These are phyloP conservation scores for Erysiphe neolycopersici DNA, from an alignment of 2,329 filamentous ascomycete genomes.

Conservation along the genomic window DNA sequence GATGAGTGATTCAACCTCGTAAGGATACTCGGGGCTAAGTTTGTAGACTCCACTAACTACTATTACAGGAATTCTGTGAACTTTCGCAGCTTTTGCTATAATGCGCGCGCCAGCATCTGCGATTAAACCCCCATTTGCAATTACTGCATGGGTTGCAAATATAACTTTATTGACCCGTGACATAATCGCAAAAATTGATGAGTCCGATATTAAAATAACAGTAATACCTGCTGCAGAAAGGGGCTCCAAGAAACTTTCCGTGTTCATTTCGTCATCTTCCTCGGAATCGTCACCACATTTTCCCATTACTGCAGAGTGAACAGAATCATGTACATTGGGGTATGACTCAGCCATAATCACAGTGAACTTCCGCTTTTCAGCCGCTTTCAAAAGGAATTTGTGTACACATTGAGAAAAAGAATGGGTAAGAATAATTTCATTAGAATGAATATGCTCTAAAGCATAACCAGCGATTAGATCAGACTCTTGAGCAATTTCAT, in stretches of 20 bases:
- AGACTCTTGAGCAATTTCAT: conserved; percentile 79
- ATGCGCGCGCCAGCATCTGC: conserved; percentile 61
- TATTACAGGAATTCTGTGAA: conserved; percentile 61
- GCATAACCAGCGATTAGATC: conserved; percentile 77
- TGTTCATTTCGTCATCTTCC: conserved; percentile 14
- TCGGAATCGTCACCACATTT: conserved; percentile 18
- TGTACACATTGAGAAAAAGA: conserved; percentile 70
- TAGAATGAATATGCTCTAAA: conserved; percentile 76
- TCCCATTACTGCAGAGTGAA: conserved; percentile 35
- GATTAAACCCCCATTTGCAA: conserved; percentile 67
- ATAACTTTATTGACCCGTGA: conserved; percentile 88
- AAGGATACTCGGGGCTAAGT: conserved; percentile 69
- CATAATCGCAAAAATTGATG: conserved; percentile 79
- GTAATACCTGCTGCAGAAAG: conserved; percentile 52
- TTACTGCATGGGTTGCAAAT: conserved; percentile 60
- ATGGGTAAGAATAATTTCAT: conserved; percentile 77
- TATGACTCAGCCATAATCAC: conserved; percentile 57
- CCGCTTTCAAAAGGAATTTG: conserved; percentile 67
- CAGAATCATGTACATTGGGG: conserved; percentile 38
- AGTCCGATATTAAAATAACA: conserved; percentile 63
- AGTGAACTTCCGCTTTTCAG: conserved; percentile 74
- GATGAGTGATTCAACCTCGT: conserved; percentile 54
- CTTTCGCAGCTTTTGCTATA: conserved; percentile 62
- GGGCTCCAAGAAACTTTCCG: conserved; percentile 42
- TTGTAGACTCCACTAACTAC: conserved; percentile 84